Evolutionary conservation across 2,329 filamentous ascomycete genomes (phyloP).

Genomic region (Phaeosphaeriaceae sp.): DNA sequence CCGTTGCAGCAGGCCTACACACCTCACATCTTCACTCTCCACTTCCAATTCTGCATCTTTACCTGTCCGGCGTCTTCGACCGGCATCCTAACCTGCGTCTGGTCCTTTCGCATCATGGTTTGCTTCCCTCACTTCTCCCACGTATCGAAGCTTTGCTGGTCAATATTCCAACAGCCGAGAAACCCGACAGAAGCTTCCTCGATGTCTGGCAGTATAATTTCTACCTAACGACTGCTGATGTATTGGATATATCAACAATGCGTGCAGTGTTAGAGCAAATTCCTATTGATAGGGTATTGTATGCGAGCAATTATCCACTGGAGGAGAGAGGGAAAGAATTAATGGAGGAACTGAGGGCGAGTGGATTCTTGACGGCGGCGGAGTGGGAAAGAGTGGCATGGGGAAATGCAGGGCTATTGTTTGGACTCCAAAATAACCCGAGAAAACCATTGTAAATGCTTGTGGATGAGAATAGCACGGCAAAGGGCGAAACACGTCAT

Average conservation of each 20-base stretch:
- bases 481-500: neutral
- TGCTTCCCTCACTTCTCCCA: constrained; percentile 62
- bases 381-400: constrained; percentile 59
- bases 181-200: constrained; percentile 46
- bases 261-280: constrained; percentile 53
- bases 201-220: constrained; percentile 64
- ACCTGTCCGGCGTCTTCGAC: constrained; percentile 62
- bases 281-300: constrained; percentile 59
- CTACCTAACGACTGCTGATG: constrained; percentile 64
- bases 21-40: constrained; percentile 61
- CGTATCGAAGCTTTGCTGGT: constrained; percentile 45
- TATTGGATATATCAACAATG: constrained; percentile 58
- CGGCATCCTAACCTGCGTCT: constrained; percentile 61
- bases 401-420: constrained; percentile 56
- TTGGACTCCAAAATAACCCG: constrained; percentile 15
- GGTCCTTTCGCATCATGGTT: constrained; percentile 60
- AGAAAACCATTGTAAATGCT: neutral
- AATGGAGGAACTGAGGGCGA: constrained; percentile 56
- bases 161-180: constrained; percentile 25
- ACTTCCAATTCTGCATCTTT: constrained; percentile 58
- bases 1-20: constrained; percentile 29
- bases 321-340: constrained; percentile 57
- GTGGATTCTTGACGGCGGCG: constrained; percentile 57
- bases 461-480: too few relatives aligned
- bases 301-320: constrained; percentile 66